Percentiles rank a stretch among this genome's conserved stretches.
Evolutionary conservation across 306 rosid species (phyloP).

Genomic region (Rosa rugosa): DNA sequence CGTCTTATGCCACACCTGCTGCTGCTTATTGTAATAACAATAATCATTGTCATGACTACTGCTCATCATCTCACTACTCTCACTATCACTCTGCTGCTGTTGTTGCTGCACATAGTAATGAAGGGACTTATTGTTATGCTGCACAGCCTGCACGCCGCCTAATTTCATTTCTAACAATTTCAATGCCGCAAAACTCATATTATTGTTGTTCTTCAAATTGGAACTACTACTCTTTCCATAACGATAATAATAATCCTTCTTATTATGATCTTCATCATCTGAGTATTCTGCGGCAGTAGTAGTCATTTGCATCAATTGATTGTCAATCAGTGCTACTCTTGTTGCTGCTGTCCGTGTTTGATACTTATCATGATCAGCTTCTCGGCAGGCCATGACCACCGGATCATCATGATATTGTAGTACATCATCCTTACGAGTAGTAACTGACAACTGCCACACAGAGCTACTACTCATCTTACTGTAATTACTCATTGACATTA

Average conservation of each 20-base stretch:
- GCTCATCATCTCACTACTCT: background rate
- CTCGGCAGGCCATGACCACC: no score
- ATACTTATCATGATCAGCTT: no score
- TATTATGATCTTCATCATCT: background rate
- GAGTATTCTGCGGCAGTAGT: no score
- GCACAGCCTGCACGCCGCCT: background rate
- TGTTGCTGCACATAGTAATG: slow-evolving; percentile 12
- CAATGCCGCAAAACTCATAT: background rate
- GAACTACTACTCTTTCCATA: background rate
- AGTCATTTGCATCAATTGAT: background rate
- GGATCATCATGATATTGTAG: no score
- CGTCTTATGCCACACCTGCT: slow-evolving; percentile 6
- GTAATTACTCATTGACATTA: no score
- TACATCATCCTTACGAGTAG: no score
- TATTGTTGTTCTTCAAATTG: background rate
- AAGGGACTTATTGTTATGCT: no score
- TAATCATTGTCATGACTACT: background rate
- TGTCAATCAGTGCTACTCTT: background rate
- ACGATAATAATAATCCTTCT: background rate
- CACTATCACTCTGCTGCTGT: background rate
- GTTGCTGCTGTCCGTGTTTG: slow-evolving; percentile 1
- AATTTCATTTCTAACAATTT: slow-evolving; percentile 2
- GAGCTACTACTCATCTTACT: no score
- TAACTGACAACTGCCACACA: no score
- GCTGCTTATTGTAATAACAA: background rate